Evolutionary conservation across 2,329 filamentous ascomycete species (phyloP), one percentile per base, ranked within the genome.

Genomic region (Ceratocystis colombiana): DNA sequence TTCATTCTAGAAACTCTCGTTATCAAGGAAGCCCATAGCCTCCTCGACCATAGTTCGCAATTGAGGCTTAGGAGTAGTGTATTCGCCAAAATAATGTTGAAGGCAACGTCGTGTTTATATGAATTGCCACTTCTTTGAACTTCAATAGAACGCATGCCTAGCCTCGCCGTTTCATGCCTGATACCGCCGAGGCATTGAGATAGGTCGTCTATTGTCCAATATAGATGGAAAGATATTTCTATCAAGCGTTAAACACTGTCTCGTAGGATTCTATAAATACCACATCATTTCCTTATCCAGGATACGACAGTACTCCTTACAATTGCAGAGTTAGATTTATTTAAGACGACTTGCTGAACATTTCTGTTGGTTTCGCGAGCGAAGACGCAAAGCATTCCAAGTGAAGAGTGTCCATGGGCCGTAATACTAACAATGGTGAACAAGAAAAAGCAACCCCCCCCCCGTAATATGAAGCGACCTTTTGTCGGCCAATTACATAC

Each of bases 11-110:
- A 50, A 30, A n/a, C 25, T 55, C 1, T 48, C 45, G 37, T 67
- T 64, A 45, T 65, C 55, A 10, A 61, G 4, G 55, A 67, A 67
- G 17, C 66, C 66, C 7, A 53, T 67, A 20, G 25, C 10, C 12
- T 57, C 25, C 10, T 55, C 62, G 2, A 55, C 55, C 12, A 57
- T 62, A 15, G 57, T 66, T 69, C 69, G 70, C n/a, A 68, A 45
- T 17, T 67, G 65, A 0, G 30, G 0, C 45, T 68, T 64, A 17
- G 64, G 57, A 15, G 41, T 7, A 41, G 67, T 62, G 10, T 22
- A 46, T 53, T 69, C 69, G 28, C 69, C 69, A 48, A 70, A 70
- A 15, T 68, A 25, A 66, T 69, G 6, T 62, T 55, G 59, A 67
- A 70, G 25, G 65, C 61, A 6, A 55, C 25, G 7, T 70, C 57